phyloP scores from a whole-genome alignment of 768 basidiomycete genomes.

The Hydnomerulius pinastri region DNA sequence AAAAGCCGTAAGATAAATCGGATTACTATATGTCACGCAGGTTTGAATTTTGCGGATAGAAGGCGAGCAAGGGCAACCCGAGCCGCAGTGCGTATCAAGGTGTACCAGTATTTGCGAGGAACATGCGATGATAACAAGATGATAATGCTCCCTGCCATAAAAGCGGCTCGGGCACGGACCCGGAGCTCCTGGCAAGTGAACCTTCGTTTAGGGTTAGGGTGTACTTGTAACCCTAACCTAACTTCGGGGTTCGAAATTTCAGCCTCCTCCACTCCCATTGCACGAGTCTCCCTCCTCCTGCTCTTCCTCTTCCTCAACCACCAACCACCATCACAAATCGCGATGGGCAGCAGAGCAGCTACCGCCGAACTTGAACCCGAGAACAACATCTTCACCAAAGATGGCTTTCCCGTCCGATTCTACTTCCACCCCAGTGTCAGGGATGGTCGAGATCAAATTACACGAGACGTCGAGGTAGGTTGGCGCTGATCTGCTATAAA shows the following conservation, averaged over 20 bases:
- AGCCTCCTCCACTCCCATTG: too few species aligned
- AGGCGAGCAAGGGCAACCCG: too few species aligned
- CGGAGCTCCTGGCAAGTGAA: background rate
- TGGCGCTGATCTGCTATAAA: background rate
- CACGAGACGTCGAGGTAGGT: constrained; percentile 22
- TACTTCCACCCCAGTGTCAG: constrained; percentile 29
- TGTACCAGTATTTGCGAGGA: too few species aligned
- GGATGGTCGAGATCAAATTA: constrained; percentile 19
- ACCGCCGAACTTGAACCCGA: constrained; percentile 1
- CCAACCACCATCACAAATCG: background rate
- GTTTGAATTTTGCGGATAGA: too few species aligned
- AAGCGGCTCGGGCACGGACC: too few species aligned
- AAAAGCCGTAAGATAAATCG: too few species aligned
- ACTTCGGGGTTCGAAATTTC: constrained; percentile 30
- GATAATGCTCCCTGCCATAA: too few species aligned
- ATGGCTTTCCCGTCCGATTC: constrained; percentile 24
- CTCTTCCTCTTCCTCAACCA: background rate
- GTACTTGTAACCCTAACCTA: constrained; percentile 28
- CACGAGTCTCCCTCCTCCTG: background rate
- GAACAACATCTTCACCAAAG: constrained; percentile 23
- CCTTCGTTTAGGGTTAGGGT: background rate
- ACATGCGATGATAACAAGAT: too few species aligned
- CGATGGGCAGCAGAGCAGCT: constrained; percentile 1
- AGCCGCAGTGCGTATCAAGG: too few species aligned
- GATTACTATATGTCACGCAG: too few species aligned